Conservation (phyloP, 1,284 basidiomycete species). For the Grifola frondosa region DNA sequence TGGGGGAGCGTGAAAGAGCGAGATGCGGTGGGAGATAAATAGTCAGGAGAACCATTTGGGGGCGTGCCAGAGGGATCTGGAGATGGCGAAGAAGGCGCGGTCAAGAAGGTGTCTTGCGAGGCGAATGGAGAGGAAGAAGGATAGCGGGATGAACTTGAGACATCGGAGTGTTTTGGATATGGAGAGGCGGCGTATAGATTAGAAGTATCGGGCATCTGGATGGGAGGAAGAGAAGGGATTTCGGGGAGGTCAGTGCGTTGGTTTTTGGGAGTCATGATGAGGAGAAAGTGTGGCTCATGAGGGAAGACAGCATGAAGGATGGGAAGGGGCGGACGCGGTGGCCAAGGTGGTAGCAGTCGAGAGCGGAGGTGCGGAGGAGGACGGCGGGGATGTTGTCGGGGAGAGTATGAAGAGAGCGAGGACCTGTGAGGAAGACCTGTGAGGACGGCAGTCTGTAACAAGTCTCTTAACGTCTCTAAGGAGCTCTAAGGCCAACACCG, state of each 20-base stretch:
- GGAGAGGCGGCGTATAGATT: conserved; percentile 16
- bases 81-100: conserved; percentile 29
- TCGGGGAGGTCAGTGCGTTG: conserved; percentile 37
- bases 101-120: conserved; percentile 37
- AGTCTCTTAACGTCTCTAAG: too few relatives aligned
- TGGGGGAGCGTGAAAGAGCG: conserved; percentile 31
- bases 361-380: conserved; percentile 1
- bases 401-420: too few relatives aligned
- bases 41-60: conserved; percentile 21
- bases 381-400: conserved; percentile 9
- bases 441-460: too few relatives aligned
- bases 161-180: conserved; percentile 22
- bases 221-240: conserved; percentile 47
- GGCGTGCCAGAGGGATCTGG: conserved; percentile 26
- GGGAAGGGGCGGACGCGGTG: background rate
- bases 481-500: too few relatives aligned
- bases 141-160: conserved; percentile 21
- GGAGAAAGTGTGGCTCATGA: conserved; percentile 29
- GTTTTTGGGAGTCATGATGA: conserved; percentile 30
- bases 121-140: conserved; percentile 28
- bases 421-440: too few relatives aligned
- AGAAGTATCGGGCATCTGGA: conserved; percentile 40
- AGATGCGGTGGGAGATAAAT: conserved; percentile 22
- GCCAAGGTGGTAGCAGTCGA: conserved; percentile 4
- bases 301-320: conserved; percentile 7